Conservation (phyloP, 352 stramenopile species). For the Pythium periplocum region DNA sequence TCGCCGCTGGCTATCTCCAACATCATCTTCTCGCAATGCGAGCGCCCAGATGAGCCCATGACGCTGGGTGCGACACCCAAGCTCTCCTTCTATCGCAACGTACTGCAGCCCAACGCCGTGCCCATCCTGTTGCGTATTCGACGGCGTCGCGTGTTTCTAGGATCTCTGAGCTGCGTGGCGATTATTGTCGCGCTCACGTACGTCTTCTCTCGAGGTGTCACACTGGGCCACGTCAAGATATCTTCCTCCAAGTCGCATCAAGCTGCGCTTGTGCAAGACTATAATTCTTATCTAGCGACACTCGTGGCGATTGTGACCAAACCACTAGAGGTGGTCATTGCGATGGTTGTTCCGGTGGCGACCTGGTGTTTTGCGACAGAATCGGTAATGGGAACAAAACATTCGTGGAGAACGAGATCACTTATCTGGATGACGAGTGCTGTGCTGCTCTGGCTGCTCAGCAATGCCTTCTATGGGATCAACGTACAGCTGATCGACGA, state of each 20-base stretch:
- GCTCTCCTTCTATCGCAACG: conserved; percentile 18
- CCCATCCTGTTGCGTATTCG: conserved; percentile 19
- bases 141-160: conserved; percentile 5
- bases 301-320: conserved; percentile 30
- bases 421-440: no score
- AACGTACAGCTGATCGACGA: conserved; percentile 38
- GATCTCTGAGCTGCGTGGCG: not conserved
- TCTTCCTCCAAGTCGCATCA: conserved; percentile 1
- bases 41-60: conserved; percentile 7
- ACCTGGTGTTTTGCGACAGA: conserved; percentile 52
- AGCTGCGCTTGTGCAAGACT: conserved; percentile 15
- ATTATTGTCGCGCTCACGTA: conserved; percentile 3
- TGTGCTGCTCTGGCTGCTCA: conserved; percentile 46
- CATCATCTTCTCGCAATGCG: conserved; percentile 48
- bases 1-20: conserved; percentile 63
- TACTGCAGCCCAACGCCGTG: conserved; percentile 18
- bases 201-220: conserved; percentile 5
- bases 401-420: not conserved
- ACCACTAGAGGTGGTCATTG: conserved; percentile 41
- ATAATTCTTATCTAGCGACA: conserved; percentile 33
- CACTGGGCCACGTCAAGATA: conserved; percentile 1
- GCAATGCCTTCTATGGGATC: conserved; percentile 50
- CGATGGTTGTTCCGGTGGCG: conserved; percentile 41
- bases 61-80: conserved; percentile 10
- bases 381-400: conserved; percentile 40